Evolutionary conservation across 139 green algal species (phyloP), one percentile per base, ranked within the genome.

Genomic region (Ulvella scutata): DNA sequence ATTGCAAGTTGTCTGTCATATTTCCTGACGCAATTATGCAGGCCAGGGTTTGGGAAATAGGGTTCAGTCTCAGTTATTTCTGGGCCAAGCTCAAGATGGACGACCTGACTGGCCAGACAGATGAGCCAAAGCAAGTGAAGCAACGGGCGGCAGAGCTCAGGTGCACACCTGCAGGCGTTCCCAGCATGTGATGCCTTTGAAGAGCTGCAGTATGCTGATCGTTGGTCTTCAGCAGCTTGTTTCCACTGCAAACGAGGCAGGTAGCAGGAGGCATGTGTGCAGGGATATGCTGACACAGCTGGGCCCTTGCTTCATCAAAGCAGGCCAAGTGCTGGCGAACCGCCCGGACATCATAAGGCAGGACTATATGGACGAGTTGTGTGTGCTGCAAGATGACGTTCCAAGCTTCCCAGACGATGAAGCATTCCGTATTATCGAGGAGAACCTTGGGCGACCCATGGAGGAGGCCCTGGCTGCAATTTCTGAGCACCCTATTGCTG

Each of bases 301-400:
- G 38, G 95, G 95, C 2, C 95, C 95, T 4, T 93, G 87, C 17
- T 99, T 99, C 86, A 96, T 99, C 82, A 99, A 99, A 84, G 91
- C 92, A 3, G 95, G 95, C 1, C 93, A 97, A 82, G 95, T 99
- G 73, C 87, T 99, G 78, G 95, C 95, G 38, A 98, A 96, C 85
- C 81, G 95, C 33, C 95, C 95, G 3, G 95, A 99, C 85, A 98
- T 99, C 51, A 76, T 99, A 43, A 80, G 95, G 10, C 89, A 92
- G 78, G 95, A 99, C 84, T 99, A 97, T 85, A 99, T 99, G 95
- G 92, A 97, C 75, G 94, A 99, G 88, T 85, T 99, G 38, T 97
- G 90, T 79, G 80, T 91, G 4, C 88, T 98, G 77, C 86, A 90
- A 84, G 92, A 97, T 62, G 91, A 96, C 75, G 91, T 97, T 26